Percentiles rank a stretch among this genome's conserved stretches.
Conservation (phyloP, 2,329 filamentous ascomycete species). For the Aquanectria penicillioides region DNA sequence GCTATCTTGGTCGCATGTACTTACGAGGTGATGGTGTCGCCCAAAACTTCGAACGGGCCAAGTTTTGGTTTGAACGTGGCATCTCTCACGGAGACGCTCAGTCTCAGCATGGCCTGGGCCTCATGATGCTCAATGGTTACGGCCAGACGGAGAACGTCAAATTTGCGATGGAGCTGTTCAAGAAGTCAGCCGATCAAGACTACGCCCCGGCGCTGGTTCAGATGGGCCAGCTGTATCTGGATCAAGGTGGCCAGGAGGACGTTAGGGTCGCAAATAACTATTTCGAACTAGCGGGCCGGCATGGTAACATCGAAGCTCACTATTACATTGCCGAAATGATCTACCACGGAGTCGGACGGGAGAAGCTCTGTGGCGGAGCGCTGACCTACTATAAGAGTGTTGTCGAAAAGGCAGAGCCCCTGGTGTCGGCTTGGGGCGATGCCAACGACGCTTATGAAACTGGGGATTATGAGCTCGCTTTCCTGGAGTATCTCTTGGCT, state of each 20-base stretch:
- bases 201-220: conserved; percentile 83
- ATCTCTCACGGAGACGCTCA: conserved; percentile 79
- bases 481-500: conserved; percentile 85
- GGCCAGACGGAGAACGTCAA: conserved; percentile 75
- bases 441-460: conserved; percentile 84
- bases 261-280: conserved; percentile 82
- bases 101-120: conserved; percentile 84
- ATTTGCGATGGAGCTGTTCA: conserved; percentile 80
- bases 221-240: conserved; percentile 84
- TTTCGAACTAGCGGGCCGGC: conserved; percentile 86
- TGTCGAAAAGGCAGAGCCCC: conserved; percentile 75
- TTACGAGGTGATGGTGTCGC: conserved; percentile 85
- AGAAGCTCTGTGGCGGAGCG: conserved; percentile 81
- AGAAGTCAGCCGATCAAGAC: conserved; percentile 83
- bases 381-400: conserved; percentile 85
- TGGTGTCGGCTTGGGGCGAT: conserved; percentile 83
- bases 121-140: conserved; percentile 85
- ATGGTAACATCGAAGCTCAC: conserved; percentile 86
- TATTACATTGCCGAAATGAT: conserved; percentile 93
- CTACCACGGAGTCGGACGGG: conserved; percentile 81
- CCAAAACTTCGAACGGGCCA: conserved; percentile 80
- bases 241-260: conserved; percentile 78
- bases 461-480: conserved; percentile 81
- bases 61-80: conserved; percentile 85
- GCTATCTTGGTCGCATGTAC: conserved; percentile 89